Percentiles rank a stretch among this genome's conserved stretches.
These are phyloP conservation scores for Coffea eugenioides DNA, from an alignment of 257 asterid genomes.

Conservation along the genomic window DNA sequence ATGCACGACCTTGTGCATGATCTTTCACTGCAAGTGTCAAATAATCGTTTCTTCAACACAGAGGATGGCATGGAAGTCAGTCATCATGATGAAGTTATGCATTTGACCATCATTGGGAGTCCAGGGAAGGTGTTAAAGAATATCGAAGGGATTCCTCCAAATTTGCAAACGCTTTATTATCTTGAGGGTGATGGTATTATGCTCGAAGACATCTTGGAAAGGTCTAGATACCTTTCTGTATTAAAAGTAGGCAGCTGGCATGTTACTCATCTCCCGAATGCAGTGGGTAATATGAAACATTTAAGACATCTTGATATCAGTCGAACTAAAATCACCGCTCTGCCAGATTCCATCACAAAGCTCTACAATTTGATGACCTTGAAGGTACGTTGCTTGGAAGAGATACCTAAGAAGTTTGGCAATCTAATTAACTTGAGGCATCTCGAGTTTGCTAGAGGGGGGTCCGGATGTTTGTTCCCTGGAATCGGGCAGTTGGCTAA, in stretches of 20 bases:
- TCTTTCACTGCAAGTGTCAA: conserved; percentile 20
- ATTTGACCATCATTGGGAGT: too few relatives aligned
- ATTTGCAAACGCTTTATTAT: too few relatives aligned
- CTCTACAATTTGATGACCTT: conserved; percentile 23
- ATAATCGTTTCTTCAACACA: background rate
- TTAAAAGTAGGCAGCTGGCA: background rate
- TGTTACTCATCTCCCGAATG: too few relatives aligned
- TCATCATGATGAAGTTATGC: too few relatives aligned
- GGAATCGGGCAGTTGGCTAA: conserved; percentile 22
- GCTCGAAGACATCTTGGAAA: background rate
- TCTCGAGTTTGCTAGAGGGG: background rate
- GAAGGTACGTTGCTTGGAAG: background rate
- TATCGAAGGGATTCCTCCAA: too few relatives aligned
- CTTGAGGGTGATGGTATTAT: too few relatives aligned
- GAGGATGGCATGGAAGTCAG: too few relatives aligned
- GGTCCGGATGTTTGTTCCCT: conserved; percentile 8
- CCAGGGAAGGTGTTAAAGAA: too few relatives aligned
- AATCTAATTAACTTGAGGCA: conserved; percentile 22
- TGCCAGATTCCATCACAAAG: conserved; percentile 11
- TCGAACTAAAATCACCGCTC: conserved; percentile 1
- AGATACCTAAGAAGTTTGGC: background rate
- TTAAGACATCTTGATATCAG: background rate
- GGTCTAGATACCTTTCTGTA: background rate
- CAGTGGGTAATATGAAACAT: background rate
- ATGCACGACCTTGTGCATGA: conserved; percentile 40